Evolutionary conservation across 2,329 filamentous ascomycete species (phyloP).

Genomic region (Trichoderma arundinaceum): DNA sequence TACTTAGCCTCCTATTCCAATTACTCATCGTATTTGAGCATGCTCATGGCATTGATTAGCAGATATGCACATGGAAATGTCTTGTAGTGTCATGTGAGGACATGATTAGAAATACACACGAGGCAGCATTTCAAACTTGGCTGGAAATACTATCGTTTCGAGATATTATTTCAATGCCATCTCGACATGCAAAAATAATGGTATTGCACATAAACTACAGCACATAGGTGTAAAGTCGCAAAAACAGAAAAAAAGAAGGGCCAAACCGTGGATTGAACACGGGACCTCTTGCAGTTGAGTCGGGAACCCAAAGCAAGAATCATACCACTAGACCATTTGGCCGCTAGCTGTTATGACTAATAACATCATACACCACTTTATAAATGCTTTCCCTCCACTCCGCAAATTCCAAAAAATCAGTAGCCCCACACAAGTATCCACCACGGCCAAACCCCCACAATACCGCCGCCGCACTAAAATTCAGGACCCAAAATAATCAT

Average conservation of each 20-base stretch:
- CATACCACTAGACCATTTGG: conserved; percentile 34
- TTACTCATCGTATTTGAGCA: too few species aligned
- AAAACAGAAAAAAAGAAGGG: neutral
- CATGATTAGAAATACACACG: too few species aligned
- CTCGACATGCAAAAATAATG: neutral
- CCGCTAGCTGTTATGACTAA: conserved; percentile 26
- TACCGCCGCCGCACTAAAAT: conserved; percentile 3
- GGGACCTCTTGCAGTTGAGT: conserved; percentile 33
- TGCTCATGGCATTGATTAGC: too few species aligned
- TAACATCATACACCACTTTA: rapidly evolving
- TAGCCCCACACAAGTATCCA: neutral
- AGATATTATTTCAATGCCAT: too few species aligned
- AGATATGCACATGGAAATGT: too few species aligned
- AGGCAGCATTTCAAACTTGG: too few species aligned
- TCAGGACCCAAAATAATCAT: neutral
- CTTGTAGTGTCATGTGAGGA: too few species aligned
- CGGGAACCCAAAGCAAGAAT: conserved; percentile 32
- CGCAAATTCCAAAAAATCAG: too few species aligned
- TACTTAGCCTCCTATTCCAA: too few species aligned
- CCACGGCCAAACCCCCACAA: neutral
- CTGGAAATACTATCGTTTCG: too few species aligned
- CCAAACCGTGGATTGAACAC: conserved; percentile 34
- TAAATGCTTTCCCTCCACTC: neutral
- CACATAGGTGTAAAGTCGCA: neutral
- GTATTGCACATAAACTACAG: neutral